Evolutionary conservation across 148 eudicot species (phyloP).

Genomic region (Linanthus parryae): DNA sequence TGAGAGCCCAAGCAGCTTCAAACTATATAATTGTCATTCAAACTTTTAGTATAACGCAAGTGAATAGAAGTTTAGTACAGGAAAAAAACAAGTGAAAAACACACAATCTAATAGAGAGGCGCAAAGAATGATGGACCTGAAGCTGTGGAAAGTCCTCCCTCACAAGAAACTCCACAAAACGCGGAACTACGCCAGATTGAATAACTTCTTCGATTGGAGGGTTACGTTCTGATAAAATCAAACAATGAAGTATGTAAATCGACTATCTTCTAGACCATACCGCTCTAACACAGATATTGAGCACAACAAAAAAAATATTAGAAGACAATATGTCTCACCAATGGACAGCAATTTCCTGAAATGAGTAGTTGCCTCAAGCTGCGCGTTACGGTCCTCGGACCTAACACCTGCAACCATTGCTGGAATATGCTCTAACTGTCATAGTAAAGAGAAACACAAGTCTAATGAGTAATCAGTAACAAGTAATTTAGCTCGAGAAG

Average conservation of each 20-base stretch:
- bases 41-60: background rate
- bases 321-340: too few relatives aligned
- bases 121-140: constrained; percentile 21
- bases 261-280: background rate
- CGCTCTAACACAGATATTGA: background rate
- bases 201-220: constrained; percentile 44
- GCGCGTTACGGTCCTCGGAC: constrained; percentile 28
- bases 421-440: constrained; percentile 39
- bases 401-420: constrained; percentile 44
- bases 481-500: background rate
- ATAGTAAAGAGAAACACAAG: background rate
- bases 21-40: too few relatives aligned
- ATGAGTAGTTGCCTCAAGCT: constrained; percentile 45
- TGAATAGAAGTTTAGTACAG: background rate
- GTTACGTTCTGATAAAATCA: constrained; percentile 24
- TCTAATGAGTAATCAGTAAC: background rate
- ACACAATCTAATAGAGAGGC: background rate
- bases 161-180: constrained; percentile 35
- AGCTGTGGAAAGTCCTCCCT: constrained; percentile 46
- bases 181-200: constrained; percentile 41
- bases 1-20: constrained; percentile 48
- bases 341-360: constrained; percentile 49
- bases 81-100: too few relatives aligned
- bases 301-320: background rate
- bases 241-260: background rate